Base-by-base conservation (phyloP, 352 stramenopile species). In the Pythium scleroteichum region DNA sequence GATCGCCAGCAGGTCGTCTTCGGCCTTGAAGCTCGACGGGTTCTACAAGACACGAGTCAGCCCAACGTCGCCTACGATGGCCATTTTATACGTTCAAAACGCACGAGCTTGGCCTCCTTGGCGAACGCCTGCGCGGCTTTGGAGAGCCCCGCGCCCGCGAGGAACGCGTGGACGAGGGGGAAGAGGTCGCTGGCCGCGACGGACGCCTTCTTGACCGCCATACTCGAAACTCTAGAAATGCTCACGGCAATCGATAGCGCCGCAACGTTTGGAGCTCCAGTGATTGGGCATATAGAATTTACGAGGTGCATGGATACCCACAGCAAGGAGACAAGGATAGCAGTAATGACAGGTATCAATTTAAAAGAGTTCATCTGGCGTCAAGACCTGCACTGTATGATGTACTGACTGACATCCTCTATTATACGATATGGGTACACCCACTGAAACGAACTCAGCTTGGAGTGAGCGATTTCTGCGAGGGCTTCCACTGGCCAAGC, bases 141-240 rank as follows among this genome's bases (percentile, higher is more conserved):
- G 62, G 90, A 88, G 53, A 95, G 76, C 14, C 86, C 86, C n/a
- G 74, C 67, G 64, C 62, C 59, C 16, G 50, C 68, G 53, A 95
- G 69, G 32, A 94, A 79, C 58, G 82, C 76, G 46, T 90, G 78
- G 14, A 95, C 74, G 12, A 92, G 61, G 55, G 86, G 84, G 59
- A 81, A 90, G 27, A 95, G 56, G 68, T 95, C 86, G 64, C 82
- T 94, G 14, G 84, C 78, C 38, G 77, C 82, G 29, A 80, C 73
- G 33, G 38, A 40, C 44, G 60, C 42, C 58, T 77, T 73, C 65
- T 73, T 74, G 66, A 60, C 62, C 54, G 52, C 64, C 64, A 71
- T 71, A 2, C 29, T 35, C 29, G 29, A 48, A n/a, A 62, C 26
- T 54, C 29, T 22, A 22, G 17, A 26, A 40, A 33, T 50, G 44